phyloP scores from a whole-genome alignment of 169 alveolate species.

The Plasmodium coatneyi region DNA sequence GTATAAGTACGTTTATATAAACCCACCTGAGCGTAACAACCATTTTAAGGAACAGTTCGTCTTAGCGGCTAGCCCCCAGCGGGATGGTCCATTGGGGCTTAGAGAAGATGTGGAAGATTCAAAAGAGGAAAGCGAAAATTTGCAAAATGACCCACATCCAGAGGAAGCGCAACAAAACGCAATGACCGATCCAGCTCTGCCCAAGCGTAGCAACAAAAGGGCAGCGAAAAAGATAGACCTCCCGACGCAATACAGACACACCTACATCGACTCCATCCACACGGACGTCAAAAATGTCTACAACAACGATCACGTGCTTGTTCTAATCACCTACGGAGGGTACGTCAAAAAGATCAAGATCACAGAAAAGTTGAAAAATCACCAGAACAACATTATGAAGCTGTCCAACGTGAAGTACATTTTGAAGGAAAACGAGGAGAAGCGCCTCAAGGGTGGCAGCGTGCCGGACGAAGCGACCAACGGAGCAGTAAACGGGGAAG shows the following conservation, averaged over 20 bases:
- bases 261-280: conserved; percentile 62
- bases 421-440: conserved; percentile 72
- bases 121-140: neutral
- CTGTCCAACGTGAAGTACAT: conserved; percentile 60
- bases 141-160: neutral
- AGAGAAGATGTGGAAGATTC: neutral
- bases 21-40: neutral
- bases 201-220: neutral
- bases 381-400: conserved; percentile 47
- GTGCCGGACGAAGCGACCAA: neutral
- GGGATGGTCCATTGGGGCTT: neutral
- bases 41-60: neutral
- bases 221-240: neutral
- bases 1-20: conserved; percentile 42
- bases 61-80: neutral
- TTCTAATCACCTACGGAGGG: conserved; percentile 68
- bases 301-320: conserved; percentile 55
- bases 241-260: conserved; percentile 12
- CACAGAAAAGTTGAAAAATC: conserved; percentile 56
- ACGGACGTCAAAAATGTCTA: conserved; percentile 9
- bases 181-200: neutral
- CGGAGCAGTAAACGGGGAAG: neutral
- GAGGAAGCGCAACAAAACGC: neutral
- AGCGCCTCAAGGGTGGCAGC: neutral
- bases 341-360: conserved; percentile 60